phyloP scores from a whole-genome alignment of 352 stramenopile species.

The Phytophthora quininea region DNA sequence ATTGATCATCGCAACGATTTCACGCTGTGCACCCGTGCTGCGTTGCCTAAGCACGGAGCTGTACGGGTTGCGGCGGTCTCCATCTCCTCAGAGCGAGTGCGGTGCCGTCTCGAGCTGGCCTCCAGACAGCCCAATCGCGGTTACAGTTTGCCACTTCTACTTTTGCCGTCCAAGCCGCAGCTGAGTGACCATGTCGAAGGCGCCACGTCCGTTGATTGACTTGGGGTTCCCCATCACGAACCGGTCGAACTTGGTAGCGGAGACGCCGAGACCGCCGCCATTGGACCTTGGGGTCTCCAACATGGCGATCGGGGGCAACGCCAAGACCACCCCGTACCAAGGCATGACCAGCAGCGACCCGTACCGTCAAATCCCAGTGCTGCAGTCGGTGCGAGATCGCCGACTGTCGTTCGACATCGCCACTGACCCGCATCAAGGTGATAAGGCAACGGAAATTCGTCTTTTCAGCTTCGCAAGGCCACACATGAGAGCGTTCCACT shows the following conservation, averaged over 20 bases:
- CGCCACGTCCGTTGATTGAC: conserved; percentile 15
- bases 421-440: conserved; percentile 32
- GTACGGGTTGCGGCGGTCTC: not conserved
- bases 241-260: conserved; percentile 6
- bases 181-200: conserved; percentile 4
- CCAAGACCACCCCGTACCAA: conserved; percentile 15
- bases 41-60: not conserved
- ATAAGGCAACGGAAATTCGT: conserved; percentile 67
- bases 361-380: conserved; percentile 17
- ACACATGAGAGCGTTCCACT: conserved; percentile 94
- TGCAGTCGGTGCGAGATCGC: conserved; percentile 14
- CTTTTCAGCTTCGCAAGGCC: conserved; percentile 74
- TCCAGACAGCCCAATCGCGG: not conserved
- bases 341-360: conserved; percentile 10
- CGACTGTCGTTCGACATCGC: conserved; percentile 28
- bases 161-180: not conserved
- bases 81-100: not conserved
- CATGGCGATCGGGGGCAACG: not conserved
- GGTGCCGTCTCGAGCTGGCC: not conserved
- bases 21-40: too few relatives aligned
- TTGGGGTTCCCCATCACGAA: conserved; percentile 12
- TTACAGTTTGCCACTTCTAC: conserved; percentile 8
- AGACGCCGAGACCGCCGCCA: conserved; percentile 15
- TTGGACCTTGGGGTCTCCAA: conserved; percentile 13
- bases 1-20: too few relatives aligned